Evolutionary conservation across 2,329 filamentous ascomycete genomes (phyloP), one percentile per base, ranked within the genome.

Genomic region (Fusarium sp.): DNA sequence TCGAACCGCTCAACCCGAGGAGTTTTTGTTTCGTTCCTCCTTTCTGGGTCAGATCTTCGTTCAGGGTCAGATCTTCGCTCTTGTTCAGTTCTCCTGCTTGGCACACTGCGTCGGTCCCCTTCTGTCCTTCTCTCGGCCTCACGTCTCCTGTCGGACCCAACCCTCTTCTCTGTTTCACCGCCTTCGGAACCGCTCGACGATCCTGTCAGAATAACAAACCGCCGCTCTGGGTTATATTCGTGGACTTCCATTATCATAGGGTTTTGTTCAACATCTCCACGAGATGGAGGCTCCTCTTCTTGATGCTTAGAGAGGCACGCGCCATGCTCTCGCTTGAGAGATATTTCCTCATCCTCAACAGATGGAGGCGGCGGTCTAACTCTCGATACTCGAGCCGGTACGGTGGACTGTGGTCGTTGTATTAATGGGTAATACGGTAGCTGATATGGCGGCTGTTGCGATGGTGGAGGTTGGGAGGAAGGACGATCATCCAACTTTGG

Each of bases 341-440:
- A 88, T 17, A 83, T 85, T 18, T 78, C 82, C 78, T 93, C 92
- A 77, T 94, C 92, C 78, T 95, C 92, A 50, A 91, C 91, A 38
- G 80, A 89, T 7, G 92, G 90, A 20, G 85, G 84, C 3, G 91
- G 91, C 9, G 91, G 90, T 77, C 83, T 85, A 66, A 78, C 75
- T 59, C 69, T 79, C 45, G 76, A 60, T 41, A 59, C 49, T 45
- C 73, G 73, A 46, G 66, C 45, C 45, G 61, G 58, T 17, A 57
- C 44, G 27, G 66, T 49, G 35, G 75, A 72, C 32, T 65, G 67
- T 13, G 65, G 49, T 20, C 73, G 71, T 17, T 70, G 45, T 45
- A 65, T 56, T 60, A 69, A 42, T 46, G 66, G 44, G 26, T 76
- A 57, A 56, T 75, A 64, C 20, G 73, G 58, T 27, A 75, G 48